phyloP scores from a whole-genome alignment of 257 asterid genomes.

The Rauvolfia tetraphylla region DNA sequence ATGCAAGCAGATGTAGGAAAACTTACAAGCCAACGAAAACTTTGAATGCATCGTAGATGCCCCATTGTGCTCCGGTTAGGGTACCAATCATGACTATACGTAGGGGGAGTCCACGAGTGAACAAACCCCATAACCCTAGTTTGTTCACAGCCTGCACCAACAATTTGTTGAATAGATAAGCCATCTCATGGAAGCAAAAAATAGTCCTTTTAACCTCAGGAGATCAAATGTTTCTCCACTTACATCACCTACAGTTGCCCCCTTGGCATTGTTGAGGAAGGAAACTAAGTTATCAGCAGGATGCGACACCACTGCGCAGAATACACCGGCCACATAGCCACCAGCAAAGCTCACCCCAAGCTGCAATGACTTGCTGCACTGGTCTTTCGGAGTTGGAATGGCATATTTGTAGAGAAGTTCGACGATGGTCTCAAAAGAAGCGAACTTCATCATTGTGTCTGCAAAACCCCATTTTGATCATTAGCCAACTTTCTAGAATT shows the following conservation, averaged over 20 bases:
- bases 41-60: constrained; percentile 67
- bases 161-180: neutral
- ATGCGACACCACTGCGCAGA: constrained; percentile 72
- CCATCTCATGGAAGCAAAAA: neutral
- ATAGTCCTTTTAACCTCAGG: neutral
- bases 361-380: constrained; percentile 62
- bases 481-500: neutral
- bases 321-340: constrained; percentile 70
- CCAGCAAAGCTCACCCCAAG: constrained; percentile 80
- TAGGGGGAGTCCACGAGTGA: constrained; percentile 57
- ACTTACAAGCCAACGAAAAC: constrained; percentile 72
- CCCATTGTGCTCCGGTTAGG: constrained; percentile 84
- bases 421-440: constrained; percentile 73
- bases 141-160: constrained; percentile 34
- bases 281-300: constrained; percentile 89
- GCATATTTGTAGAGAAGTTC: constrained; percentile 63
- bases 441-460: constrained; percentile 95
- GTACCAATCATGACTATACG: constrained; percentile 53
- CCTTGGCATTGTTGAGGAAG: constrained; percentile 82
- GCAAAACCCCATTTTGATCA: constrained; percentile 18
- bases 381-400: constrained; percentile 67
- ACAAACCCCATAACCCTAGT: constrained; percentile 32
- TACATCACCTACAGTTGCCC: constrained; percentile 73
- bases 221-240: constrained; percentile 12
- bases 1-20: neutral